Conservation (phyloP, 2,329 filamentous ascomycete species). For the Cladosporium sp. region DNA sequence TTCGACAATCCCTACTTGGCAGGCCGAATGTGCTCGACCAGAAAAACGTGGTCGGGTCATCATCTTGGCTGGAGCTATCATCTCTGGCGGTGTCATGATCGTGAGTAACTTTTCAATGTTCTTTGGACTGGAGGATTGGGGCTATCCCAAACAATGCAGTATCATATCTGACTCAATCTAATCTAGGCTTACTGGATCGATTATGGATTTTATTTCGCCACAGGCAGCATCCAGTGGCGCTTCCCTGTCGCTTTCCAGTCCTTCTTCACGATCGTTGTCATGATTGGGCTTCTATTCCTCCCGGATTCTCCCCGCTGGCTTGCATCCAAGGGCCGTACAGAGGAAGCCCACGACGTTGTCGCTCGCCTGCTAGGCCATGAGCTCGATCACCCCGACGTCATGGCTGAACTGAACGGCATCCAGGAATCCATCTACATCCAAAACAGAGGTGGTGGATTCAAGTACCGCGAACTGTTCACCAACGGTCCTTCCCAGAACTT, state of each 20-base stretch:
- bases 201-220: slow-evolving; percentile 35
- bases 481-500: slow-evolving; percentile 16
- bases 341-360: slow-evolving; percentile 17
- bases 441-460: slow-evolving; percentile 15
- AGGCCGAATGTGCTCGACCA: slow-evolving; percentile 51
- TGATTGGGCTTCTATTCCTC: slow-evolving; percentile 19
- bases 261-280: slow-evolving; percentile 20
- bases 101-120: not conserved
- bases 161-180: not conserved
- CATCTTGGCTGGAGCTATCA: slow-evolving; percentile 51
- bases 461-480: slow-evolving; percentile 15
- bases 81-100: slow-evolving; percentile 51
- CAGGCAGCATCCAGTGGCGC: slow-evolving; percentile 17
- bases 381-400: slow-evolving; percentile 7
- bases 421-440: slow-evolving; percentile 17
- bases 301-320: slow-evolving; percentile 23
- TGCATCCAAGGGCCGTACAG: slow-evolving; percentile 15
- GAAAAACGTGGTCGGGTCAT: slow-evolving; percentile 51
- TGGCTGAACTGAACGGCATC: slow-evolving; percentile 14
- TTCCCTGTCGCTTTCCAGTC: slow-evolving; percentile 19
- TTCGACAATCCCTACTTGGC: slow-evolving; percentile 49
- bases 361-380: slow-evolving; percentile 14
- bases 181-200: slow-evolving; percentile 48
- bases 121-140: not conserved
- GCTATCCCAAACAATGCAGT: not conserved